Conservation (phyloP, 2,329 filamentous ascomycete species). For the Colletotrichum sp. region DNA sequence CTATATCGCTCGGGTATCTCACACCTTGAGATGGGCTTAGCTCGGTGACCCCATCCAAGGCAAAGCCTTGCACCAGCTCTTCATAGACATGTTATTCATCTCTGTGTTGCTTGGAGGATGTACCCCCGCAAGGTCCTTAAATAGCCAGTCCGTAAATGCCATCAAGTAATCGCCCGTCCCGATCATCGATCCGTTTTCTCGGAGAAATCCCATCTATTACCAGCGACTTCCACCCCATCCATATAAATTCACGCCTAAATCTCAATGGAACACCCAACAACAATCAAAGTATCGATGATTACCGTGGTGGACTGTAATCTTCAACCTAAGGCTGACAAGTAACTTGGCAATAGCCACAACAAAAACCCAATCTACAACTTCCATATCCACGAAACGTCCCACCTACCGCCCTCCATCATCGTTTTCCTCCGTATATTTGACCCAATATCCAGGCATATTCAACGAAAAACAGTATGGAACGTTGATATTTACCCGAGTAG, state of each 20-base stretch:
- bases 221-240: too few relatives aligned
- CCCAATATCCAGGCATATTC: rapidly evolving
- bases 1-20: not conserved
- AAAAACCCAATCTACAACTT: not conserved
- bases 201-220: rapidly evolving
- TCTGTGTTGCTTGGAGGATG: not conserved
- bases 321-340: not conserved
- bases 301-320: too few relatives aligned
- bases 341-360: not conserved
- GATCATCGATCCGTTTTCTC: rapidly evolving
- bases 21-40: rapidly evolving
- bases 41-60: not conserved
- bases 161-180: too few relatives aligned
- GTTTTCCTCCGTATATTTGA: not conserved
- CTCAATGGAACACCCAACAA: rapidly evolving
- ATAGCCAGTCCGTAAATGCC: rapidly evolving
- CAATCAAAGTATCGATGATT: not conserved
- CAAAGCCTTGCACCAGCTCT: not conserved
- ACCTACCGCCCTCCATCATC: not conserved
- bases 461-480: rapidly evolving
- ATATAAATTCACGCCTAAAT: too few relatives aligned
- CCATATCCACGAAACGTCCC: not conserved
- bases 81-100: rapidly evolving
- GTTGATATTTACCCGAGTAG: not conserved
- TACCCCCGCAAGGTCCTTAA: not conserved